Evolutionary conservation across 202 grass and related monocot species (phyloP).

Genomic region (Tripidium arundinaceum): DNA sequence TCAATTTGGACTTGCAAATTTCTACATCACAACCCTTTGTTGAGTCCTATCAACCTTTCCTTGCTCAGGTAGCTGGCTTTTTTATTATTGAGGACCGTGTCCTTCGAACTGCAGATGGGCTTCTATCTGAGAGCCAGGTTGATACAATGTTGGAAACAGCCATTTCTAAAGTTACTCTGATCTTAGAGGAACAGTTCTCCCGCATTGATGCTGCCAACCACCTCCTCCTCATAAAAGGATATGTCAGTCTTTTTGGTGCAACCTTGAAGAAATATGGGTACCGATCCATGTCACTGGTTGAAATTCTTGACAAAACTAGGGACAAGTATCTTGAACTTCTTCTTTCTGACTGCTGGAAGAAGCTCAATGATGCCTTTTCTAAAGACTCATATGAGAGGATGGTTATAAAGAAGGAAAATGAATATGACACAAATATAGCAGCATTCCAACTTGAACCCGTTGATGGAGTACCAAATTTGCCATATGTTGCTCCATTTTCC

Average conservation of each 20-base stretch:
- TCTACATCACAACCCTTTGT: conserved; percentile 61
- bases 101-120: conserved; percentile 62
- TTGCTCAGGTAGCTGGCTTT: conserved; percentile 77
- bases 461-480: conserved; percentile 53
- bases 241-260: conserved; percentile 55
- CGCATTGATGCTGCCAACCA: conserved; percentile 55
- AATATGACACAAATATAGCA: conserved; percentile 62
- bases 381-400: conserved; percentile 55
- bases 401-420: conserved; percentile 63
- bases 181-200: conserved; percentile 69
- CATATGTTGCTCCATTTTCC: conserved; percentile 62
- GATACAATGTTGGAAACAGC: conserved; percentile 66
- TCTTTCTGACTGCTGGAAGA: conserved; percentile 57
- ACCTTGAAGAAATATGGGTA: conserved; percentile 61
- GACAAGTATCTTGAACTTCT: conserved; percentile 66
- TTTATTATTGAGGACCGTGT: conserved; percentile 75
- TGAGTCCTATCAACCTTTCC: conserved; percentile 64
- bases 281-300: conserved; percentile 39
- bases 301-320: conserved; percentile 59
- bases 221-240: conserved; percentile 63
- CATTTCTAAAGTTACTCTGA: conserved; percentile 52
- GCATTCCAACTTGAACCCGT: conserved; percentile 54
- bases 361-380: conserved; percentile 47
- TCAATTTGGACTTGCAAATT: conserved; percentile 76
- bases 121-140: conserved; percentile 67